Conservation (phyloP, 176 grass and related monocot species). For the Lolium rigidum region DNA sequence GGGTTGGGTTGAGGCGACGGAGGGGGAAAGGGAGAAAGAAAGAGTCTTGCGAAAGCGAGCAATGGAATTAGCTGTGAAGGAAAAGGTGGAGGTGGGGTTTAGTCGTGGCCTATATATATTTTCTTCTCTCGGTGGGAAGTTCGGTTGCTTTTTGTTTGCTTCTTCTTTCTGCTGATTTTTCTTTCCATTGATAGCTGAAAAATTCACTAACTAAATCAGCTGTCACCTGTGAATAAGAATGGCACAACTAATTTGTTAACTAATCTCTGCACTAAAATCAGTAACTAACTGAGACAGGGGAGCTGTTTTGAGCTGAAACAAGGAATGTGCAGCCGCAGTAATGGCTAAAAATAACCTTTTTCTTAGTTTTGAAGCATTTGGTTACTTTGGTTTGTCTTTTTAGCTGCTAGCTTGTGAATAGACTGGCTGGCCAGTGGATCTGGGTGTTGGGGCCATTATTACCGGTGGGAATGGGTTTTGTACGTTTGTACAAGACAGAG, state of each 20-base stretch:
- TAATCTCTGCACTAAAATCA: neutral
- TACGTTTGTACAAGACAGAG: slow-evolving; percentile 10
- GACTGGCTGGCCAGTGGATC: neutral
- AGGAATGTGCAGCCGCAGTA: neutral
- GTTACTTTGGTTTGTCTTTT: slow-evolving; percentile 25
- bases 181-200: neutral
- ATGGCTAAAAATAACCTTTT: neutral
- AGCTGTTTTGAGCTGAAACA: neutral
- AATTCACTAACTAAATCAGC: neutral
- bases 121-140: slow-evolving; percentile 34
- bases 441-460: neutral
- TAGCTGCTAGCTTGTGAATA: slow-evolving; percentile 10
- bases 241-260: neutral
- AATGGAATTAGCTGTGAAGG: slow-evolving; percentile 30
- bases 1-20: slow-evolving; percentile 22
- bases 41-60: slow-evolving; percentile 45
- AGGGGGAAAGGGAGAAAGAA: slow-evolving; percentile 37
- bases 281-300: neutral
- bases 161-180: neutral
- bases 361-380: slow-evolving; percentile 36
- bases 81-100: slow-evolving; percentile 23
- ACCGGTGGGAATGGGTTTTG: neutral
- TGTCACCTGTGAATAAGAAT: neutral
- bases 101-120: slow-evolving; percentile 41
- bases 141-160: slow-evolving; percentile 1